Percentiles rank a stretch among this genome's conserved stretches.
Conservation (phyloP, 495 filamentous ascomycete species). For the Coniosporium apollinis region DNA sequence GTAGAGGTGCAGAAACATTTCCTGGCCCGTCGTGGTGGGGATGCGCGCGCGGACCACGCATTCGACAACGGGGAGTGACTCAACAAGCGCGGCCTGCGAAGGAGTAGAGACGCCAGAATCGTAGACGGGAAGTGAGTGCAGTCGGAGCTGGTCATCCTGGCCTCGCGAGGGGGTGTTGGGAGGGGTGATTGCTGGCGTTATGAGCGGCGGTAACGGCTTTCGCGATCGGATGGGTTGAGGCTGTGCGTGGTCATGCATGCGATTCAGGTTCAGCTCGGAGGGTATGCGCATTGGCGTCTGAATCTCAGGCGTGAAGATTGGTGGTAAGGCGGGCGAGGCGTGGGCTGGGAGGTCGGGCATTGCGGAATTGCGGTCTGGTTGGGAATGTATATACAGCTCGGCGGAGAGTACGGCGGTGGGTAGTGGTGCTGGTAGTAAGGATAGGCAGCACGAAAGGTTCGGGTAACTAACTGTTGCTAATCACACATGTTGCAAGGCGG, state of each 20-base stretch:
- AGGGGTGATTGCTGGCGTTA: slow-evolving; percentile 29
- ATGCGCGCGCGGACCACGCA: slow-evolving; percentile 30
- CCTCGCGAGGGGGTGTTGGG: slow-evolving; percentile 21
- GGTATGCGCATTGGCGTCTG: slow-evolving; percentile 9
- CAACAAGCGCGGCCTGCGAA: slow-evolving; percentile 13
- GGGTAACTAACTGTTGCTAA: too few relatives aligned
- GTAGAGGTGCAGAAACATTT: slow-evolving; percentile 96
- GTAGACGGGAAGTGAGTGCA: background rate
- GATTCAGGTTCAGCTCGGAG: slow-evolving; percentile 14
- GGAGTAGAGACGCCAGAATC: background rate
- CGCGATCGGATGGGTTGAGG: slow-evolving; percentile 3
- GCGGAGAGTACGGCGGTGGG: background rate
- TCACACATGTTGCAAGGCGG: too few relatives aligned
- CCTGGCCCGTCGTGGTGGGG: slow-evolving; percentile 47
- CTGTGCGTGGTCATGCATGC: slow-evolving; percentile 1
- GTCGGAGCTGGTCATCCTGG: background rate
- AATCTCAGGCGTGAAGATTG: slow-evolving; percentile 14
- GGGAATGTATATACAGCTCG: too few relatives aligned
- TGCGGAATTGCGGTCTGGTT: background rate
- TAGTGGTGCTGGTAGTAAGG: background rate
- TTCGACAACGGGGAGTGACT: slow-evolving; percentile 20
- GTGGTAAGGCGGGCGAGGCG: slow-evolving; percentile 21
- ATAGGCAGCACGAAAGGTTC: too few relatives aligned
- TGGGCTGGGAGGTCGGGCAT: slow-evolving; percentile 22
- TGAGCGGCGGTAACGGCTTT: slow-evolving; percentile 18